Percentiles rank a stretch among this genome's conserved stretches.
These are phyloP conservation scores for Macaranga tanarius DNA, from an alignment of 441 rosid genomes.

Conservation along the genomic window DNA sequence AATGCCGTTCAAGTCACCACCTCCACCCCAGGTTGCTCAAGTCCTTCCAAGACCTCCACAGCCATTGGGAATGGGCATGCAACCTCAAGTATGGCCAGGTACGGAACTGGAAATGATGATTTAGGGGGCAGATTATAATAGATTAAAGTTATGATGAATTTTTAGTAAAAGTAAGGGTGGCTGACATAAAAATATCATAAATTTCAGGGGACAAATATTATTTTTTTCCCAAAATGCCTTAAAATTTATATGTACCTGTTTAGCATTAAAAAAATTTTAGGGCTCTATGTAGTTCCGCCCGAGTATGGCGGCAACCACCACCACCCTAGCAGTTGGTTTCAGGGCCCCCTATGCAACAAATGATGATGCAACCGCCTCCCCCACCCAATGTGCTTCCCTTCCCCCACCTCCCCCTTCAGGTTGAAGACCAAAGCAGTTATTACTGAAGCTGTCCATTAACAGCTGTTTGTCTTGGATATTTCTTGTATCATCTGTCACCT, in stretches of 20 bases:
- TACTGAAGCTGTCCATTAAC: background rate
- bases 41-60: conserved; percentile 52
- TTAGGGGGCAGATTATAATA: too few species aligned
- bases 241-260: too few species aligned
- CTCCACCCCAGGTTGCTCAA: conserved; percentile 50
- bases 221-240: too few species aligned
- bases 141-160: too few species aligned
- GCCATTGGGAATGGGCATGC: conserved; percentile 60
- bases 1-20: conserved; percentile 66
- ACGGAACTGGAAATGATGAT: too few species aligned
- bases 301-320: conserved; percentile 55
- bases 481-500: conserved; percentile 2
- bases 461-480: background rate
- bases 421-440: conserved; percentile 19
- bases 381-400: conserved; percentile 33
- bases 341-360: conserved; percentile 51
- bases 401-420: conserved; percentile 35
- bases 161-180: too few species aligned
- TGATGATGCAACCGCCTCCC: conserved; percentile 68
- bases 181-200: too few species aligned
- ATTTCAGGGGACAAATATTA: too few species aligned
- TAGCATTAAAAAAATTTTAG: too few species aligned
- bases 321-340: conserved; percentile 67
- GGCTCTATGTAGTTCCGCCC: too few species aligned
- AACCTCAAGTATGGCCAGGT: conserved; percentile 59